These are phyloP conservation scores for Ophiostoma fasciatum DNA, from an alignment of 2,329 filamentous ascomycete genomes.

Conservation along the genomic window DNA sequence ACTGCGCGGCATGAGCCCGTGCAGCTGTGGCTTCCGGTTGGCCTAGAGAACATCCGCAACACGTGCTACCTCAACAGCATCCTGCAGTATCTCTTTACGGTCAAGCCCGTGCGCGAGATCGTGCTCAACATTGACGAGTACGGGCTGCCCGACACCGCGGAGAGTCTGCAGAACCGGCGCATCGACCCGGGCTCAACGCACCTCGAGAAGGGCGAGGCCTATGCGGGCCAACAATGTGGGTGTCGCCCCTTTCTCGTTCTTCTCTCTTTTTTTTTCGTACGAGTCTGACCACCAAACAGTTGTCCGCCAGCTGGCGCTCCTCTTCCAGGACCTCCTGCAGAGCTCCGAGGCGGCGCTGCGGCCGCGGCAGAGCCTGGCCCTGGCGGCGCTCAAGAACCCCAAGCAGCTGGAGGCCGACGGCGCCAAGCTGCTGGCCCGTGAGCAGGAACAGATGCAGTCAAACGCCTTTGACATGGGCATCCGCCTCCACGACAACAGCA, in stretches of 20 bases:
- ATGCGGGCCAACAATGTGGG: slow-evolving; percentile 55
- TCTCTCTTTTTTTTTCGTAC: neutral
- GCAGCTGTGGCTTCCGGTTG: slow-evolving; percentile 54
- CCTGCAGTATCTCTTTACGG: slow-evolving; percentile 85
- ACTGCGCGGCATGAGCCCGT: slow-evolving; percentile 9
- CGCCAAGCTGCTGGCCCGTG: slow-evolving; percentile 5
- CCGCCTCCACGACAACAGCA: too few relatives aligned
- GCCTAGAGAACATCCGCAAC: slow-evolving; percentile 86
- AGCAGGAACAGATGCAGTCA: slow-evolving; percentile 7
- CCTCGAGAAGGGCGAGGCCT: slow-evolving; percentile 14
- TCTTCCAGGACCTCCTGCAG: slow-evolving; percentile 58
- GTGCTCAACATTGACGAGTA: slow-evolving; percentile 61
- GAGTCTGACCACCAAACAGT: slow-evolving; percentile 32
- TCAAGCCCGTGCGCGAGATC: slow-evolving; percentile 66
- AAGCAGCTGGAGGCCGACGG: slow-evolving; percentile 14
- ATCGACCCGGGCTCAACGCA: slow-evolving; percentile 24
- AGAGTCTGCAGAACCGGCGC: slow-evolving; percentile 38
- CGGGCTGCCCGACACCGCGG: slow-evolving; percentile 51
- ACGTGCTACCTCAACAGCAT: slow-evolving; percentile 97
- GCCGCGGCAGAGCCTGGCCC: slow-evolving; percentile 64
- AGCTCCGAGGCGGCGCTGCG: slow-evolving; percentile 47
- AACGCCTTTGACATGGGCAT: neutral
- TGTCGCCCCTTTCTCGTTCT: slow-evolving; percentile 12
- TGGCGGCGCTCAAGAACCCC: slow-evolving; percentile 49
- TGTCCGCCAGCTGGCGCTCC: slow-evolving; percentile 51